Evolutionary conservation across 768 basidiomycete genomes (phyloP), one percentile per base, ranked within the genome.

Genomic region (Lactarius indigo): DNA sequence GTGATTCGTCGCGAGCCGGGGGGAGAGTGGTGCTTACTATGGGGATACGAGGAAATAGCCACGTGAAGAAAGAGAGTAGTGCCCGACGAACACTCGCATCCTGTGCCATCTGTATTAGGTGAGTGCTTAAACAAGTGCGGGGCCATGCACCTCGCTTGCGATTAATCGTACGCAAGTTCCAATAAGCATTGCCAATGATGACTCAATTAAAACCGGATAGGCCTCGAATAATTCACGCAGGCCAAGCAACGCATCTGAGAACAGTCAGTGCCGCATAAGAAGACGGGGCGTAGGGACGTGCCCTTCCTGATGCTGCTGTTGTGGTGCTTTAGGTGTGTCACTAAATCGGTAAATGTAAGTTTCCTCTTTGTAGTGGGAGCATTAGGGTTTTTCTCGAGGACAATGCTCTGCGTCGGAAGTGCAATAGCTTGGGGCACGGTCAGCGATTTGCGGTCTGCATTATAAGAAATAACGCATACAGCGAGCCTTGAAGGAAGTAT

Each of bases 401-500:
- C 76, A 68, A 94, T 92, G 41, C 87, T 89, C 78, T 98, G 96
- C 1, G 84, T 83, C 1, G 96, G 96, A 35, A 98, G 82, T 28
- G 88, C 90, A 75, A 98, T 96, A 28, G 93, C 96, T 98, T 64
- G 4, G 20, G 20, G 37, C 13, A 37, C 15, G 20, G 9, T 68
- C 52, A 64, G 41, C 6, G 9, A 20, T 7, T 5, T 56, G 28
- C 30, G 9, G 37, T 37, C 55, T 18, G 30, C 1, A 52, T 8
- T 42, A 26, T 35, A 28, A 13, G 26, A 18, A 17, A 18, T 68
- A 47, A 65, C 69, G 63, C 70, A 74, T 64, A 97, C 96, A 93
- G 66, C 93, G 87, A 37, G 94, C 88, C 75, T 96, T 94, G 84
- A 96, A 98, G 1, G 96, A 95, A 1, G 96, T 98, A 77, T 98